Evolutionary conservation across 306 rosid genomes (phyloP), one percentile per base, ranked within the genome.

Genomic region (Trichosanthes truncata): DNA sequence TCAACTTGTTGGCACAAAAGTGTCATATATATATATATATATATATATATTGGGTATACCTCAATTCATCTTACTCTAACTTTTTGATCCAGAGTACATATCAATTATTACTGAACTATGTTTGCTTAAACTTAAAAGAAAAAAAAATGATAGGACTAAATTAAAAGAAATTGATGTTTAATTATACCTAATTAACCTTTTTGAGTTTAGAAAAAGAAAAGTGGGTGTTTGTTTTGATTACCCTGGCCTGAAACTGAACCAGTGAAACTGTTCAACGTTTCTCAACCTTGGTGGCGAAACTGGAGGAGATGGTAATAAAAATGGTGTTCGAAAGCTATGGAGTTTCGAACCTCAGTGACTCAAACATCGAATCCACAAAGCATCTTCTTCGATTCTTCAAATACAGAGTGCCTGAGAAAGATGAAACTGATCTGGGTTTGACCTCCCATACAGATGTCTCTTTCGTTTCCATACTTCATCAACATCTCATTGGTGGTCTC

Each of bases 241-340:
- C 33, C 33, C 33, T 29, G 1, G 1, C 33, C 33, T 29, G 33
- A 29, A 29, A 29, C 33, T 29, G 33, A 29, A 2, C 1, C 78
- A 87, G 90, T 38, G 86, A 79, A 56, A 76, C 14, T 45, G 69
- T 77, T 55, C 26, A 45, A n/a, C 26, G 76, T 75, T 84, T 59
- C 76, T 79, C 90, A 25, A 75, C 52, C 45, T 33, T 61, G 49
- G 62, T 87, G 68, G 77, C 41, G 9, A 86, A 87, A 23, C 20
- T 87, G 45, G 79, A 71, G 15, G 71, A 79, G 67, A 46, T 79
- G 51, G 80, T 80, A 69, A 83, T 83, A 43, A 81, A 63, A 81
- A 87, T 84, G 85, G 74, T 87, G 69, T 81, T 82, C 5, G 90
- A 84, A 17, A 76, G 84, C 76, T 87, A 87, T 55, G 90, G 88